These are phyloP conservation scores for Anacardium occidentale DNA, from an alignment of 345 rosid genomes.

Conservation along the genomic window DNA sequence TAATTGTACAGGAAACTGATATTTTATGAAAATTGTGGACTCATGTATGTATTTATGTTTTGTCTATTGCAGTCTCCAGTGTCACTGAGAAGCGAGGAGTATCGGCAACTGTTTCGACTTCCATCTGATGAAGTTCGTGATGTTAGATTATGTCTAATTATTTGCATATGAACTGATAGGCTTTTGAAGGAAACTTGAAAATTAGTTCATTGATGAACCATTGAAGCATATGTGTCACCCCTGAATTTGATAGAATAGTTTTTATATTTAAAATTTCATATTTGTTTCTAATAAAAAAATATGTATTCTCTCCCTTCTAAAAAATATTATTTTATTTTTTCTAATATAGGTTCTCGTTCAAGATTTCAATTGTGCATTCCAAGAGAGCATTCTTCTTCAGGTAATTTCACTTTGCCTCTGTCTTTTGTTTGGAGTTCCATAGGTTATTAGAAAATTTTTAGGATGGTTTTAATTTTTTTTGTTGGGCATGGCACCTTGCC, in stretches of 20 bases:
- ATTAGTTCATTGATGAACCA: neutral
- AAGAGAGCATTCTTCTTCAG: slow-evolving; percentile 93
- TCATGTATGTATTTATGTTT: slow-evolving; percentile 11
- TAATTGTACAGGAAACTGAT: neutral
- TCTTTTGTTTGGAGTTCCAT: neutral
- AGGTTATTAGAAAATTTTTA: slow-evolving; percentile 1
- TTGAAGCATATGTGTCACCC: too few relatives aligned
- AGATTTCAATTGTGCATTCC: slow-evolving; percentile 97
- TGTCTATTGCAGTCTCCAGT: slow-evolving; percentile 42
- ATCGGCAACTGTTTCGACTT: slow-evolving; percentile 77
- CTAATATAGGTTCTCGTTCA: slow-evolving; percentile 63
- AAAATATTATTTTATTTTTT: slow-evolving; percentile 10
- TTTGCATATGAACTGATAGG: neutral
- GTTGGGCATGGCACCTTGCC: neutral
- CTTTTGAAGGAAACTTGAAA: neutral
- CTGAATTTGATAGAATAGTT: neutral
- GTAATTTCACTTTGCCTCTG: slow-evolving; percentile 30
- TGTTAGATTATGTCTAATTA: neutral
- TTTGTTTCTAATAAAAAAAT: neutral
- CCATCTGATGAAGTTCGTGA: slow-evolving; percentile 74
- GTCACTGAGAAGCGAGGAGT: slow-evolving; percentile 72
- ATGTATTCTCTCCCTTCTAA: neutral
- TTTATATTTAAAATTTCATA: neutral
- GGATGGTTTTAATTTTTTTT: neutral
- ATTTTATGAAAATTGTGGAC: neutral